A percentile compares a stretch with the other conserved stretches of the same genome.
phyloP scores from a whole-genome alignment of 306 rosid species.

The Senna tora region DNA sequence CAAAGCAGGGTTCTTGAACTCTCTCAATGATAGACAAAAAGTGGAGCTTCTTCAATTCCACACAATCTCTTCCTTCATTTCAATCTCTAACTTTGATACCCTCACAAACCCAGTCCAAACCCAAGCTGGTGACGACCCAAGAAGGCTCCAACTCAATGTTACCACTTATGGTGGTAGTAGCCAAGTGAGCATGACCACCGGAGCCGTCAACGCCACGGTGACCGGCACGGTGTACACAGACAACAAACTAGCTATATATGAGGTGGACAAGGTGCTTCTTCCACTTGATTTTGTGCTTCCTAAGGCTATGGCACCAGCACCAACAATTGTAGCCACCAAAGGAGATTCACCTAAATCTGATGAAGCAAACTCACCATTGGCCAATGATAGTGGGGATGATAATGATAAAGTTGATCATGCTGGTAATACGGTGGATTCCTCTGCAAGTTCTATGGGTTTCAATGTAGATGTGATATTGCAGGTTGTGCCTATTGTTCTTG shows the following conservation, averaged over 20 bases:
- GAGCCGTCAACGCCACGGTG: constrained; percentile 62
- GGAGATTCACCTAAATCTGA: constrained; percentile 44
- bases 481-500: constrained; percentile 36
- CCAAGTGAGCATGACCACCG: constrained; percentile 66
- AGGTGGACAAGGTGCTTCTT: constrained; percentile 63
- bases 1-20: constrained; percentile 68
- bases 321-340: constrained; percentile 30
- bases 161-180: constrained; percentile 52
- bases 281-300: constrained; percentile 69
- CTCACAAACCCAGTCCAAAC: constrained; percentile 72
- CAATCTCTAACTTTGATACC: constrained; percentile 63
- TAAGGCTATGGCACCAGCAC: constrained; percentile 54
- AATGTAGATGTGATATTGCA: background rate
- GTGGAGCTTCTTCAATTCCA: constrained; percentile 68
- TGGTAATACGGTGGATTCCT: constrained; percentile 9
- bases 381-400: constrained; percentile 16
- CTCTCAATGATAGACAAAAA: constrained; percentile 57
- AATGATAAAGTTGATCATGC: constrained; percentile 30
- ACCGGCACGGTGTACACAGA: constrained; percentile 63
- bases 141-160: constrained; percentile 58
- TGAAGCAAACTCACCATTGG: constrained; percentile 26
- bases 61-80: constrained; percentile 50
- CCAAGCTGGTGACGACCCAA: constrained; percentile 59
- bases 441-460: constrained; percentile 10
- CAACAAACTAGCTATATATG: constrained; percentile 59